phyloP scores from a whole-genome alignment of 202 grass and related monocot species.

The Cymbopogon flexuosus region DNA sequence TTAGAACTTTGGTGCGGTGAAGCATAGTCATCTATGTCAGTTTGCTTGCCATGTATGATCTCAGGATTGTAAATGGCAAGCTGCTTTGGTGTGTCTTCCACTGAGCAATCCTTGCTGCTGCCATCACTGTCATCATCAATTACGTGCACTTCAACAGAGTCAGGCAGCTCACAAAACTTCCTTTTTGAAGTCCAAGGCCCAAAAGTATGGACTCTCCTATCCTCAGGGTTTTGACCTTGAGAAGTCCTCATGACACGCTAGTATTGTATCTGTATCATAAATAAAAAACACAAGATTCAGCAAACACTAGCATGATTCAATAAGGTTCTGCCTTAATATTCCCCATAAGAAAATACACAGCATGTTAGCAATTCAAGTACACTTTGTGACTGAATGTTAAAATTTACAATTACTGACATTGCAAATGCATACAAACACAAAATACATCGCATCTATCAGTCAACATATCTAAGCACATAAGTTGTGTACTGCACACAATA shows the following conservation, averaged over 20 bases:
- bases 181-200: conserved; percentile 33
- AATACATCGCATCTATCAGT: not conserved
- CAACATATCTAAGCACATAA: not conserved
- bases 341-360: not conserved
- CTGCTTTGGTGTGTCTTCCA: conserved; percentile 44
- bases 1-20: conserved; percentile 20
- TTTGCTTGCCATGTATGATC: conserved; percentile 25
- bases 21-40: conserved; percentile 21
- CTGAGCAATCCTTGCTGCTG: conserved; percentile 31
- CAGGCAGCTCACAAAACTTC: conserved; percentile 21
- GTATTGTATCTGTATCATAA: conserved; percentile 3
- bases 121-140: conserved; percentile 30
- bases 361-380: not conserved
- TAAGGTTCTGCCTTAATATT: not conserved
- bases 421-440: not conserved
- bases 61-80: conserved; percentile 49
- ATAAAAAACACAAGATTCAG: conserved; percentile 2
- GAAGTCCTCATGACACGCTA: conserved; percentile 28
- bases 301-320: conserved; percentile 7
- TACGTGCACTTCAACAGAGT: conserved; percentile 22
- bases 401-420: not conserved
- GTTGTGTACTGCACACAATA: not conserved
- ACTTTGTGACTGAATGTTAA: not conserved
- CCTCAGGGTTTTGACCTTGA: conserved; percentile 17
- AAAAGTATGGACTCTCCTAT: conserved; percentile 9